phyloP scores from a whole-genome alignment of 306 rosid genomes.

The Acacia confusa region DNA sequence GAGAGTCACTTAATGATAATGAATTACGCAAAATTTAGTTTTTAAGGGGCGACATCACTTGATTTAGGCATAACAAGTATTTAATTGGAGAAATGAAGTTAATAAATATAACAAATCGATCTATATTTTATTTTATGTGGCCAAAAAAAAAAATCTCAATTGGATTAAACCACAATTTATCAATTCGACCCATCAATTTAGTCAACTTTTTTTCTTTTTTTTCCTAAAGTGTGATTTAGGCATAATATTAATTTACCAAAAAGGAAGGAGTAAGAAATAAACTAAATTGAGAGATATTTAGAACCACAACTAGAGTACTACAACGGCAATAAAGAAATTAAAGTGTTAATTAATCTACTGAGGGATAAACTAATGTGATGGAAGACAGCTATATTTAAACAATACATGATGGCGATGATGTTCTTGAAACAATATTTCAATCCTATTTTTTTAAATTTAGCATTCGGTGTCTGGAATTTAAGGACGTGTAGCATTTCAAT shows the following conservation, averaged over 20 bases:
- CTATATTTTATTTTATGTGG: too few species aligned
- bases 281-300: not conserved
- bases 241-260: not conserved
- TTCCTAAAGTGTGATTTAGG: not conserved
- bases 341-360: not conserved
- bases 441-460: not conserved
- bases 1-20: too few species aligned
- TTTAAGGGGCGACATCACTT: too few species aligned
- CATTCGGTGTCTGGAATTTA: not conserved
- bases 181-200: not conserved
- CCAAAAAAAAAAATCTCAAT: too few species aligned
- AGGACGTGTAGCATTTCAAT: not conserved
- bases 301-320: not conserved
- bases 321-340: not conserved
- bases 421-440: not conserved
- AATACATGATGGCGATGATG: not conserved
- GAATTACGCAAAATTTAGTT: too few species aligned
- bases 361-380: not conserved
- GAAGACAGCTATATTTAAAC: not conserved
- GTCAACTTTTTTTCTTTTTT: too few species aligned
- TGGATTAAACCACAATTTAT: too few species aligned
- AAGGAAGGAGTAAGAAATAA: not conserved
- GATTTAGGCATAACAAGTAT: too few species aligned
- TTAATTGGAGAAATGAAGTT: too few species aligned
- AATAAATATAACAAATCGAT: too few species aligned